Percentiles rank a stretch among this genome's conserved stretches.
Conservation (phyloP, 1,284 basidiomycete genomes). For the Cutaneotrichosporon sp. region DNA sequence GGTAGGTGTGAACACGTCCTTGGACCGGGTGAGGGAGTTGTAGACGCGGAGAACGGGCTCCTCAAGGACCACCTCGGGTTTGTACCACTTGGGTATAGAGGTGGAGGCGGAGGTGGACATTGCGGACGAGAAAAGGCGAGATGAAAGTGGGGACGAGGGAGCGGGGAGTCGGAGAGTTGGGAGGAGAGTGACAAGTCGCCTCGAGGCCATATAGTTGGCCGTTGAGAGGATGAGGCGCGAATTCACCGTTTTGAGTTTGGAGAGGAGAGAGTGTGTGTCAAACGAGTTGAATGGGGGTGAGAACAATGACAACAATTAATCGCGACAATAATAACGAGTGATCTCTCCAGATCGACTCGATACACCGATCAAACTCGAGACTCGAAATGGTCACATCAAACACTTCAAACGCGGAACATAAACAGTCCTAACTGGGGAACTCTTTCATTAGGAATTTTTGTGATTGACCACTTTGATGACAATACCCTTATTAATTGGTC, state of each 20-base stretch:
- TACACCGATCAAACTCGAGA: no score
- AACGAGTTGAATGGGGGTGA: not conserved
- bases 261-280: not conserved
- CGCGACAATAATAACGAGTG: no score
- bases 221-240: not conserved
- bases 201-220: slow-evolving; percentile 7
- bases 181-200: slow-evolving; percentile 1
- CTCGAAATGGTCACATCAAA: no score
- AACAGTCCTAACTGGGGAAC: no score
- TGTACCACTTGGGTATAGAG: slow-evolving; percentile 44
- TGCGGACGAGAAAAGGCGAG: slow-evolving; percentile 9
- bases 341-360: no score
- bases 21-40: slow-evolving; percentile 89
- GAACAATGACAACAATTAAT: not conserved
- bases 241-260: not conserved
- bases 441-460: no score
- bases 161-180: not conserved
- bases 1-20: slow-evolving; percentile 80
- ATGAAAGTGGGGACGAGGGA: not conserved
- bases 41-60: slow-evolving; percentile 68
- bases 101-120: slow-evolving; percentile 28
- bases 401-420: no score
- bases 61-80: slow-evolving; percentile 27
- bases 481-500: no score
- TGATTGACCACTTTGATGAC: no score